Base-by-base conservation (phyloP, 768 basidiomycete species). In the Russula virescens region DNA sequence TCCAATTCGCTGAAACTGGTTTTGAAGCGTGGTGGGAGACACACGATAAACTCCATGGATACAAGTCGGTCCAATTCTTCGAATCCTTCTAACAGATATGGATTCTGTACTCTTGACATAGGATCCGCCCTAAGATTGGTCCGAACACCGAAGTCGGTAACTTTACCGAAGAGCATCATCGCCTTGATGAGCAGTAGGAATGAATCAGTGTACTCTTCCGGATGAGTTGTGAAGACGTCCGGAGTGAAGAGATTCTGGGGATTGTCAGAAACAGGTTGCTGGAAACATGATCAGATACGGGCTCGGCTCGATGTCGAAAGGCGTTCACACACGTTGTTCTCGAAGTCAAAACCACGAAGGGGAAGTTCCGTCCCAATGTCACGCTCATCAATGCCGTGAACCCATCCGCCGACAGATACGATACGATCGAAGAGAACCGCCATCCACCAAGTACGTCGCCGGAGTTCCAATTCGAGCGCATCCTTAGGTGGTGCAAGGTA, bases 401-500 rank as follows among this genome's bases (percentile, higher is more conserved):
- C 80, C 91, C 91, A 94, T 19, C 91, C 91, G 47, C 89, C 90
- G 2, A 74, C 73, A 28, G 74, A 75, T 6, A 75, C 83, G 51
- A 91, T 90, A 31, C 91, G 86, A 73, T 94, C 91, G 71, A 93
- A 92, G 50, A 91, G 75, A 45, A 94, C 84, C 21, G 89, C 86
- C 88, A 91, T 91, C 91, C 91, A 94, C 91, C 91, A 94, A 5
- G 90, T 88, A 56, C 91, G 80, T 54, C 91, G 80, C 63, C 91
- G 79, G 47, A 83, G 85, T 74, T 94, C 91, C 59, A 91, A 73
- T 66, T 93, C 91, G 21, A 81, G 82, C 47, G 83, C 71, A 70
- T 88, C 87, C 70, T 83, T 89, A 0, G 91, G 91, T 16, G 91
- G 88, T 3, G 87, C 84, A 16, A 94, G 76, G 73, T 91, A 94